A percentile compares a stretch with the other conserved stretches of the same genome.
Evolutionary conservation across 805 yeast species (phyloP).

Genomic region (Cyberlindnera mississippiensis): DNA sequence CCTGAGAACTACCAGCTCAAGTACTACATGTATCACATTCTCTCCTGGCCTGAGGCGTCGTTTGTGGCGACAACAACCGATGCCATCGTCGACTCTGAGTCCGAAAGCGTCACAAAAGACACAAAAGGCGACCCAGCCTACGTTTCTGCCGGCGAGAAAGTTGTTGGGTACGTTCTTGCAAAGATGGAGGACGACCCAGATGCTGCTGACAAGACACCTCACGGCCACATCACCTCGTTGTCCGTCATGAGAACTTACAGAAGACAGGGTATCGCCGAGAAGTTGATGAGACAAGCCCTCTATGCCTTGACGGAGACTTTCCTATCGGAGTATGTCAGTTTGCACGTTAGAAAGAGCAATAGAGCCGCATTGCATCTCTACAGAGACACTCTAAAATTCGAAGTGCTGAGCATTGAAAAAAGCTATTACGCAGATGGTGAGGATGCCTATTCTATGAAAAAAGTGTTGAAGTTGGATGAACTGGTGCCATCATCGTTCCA

Average conservation of each 20-base stretch:
- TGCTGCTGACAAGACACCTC: conserved; percentile 63
- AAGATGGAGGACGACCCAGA: conserved; percentile 95
- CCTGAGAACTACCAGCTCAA: conserved; percentile 94
- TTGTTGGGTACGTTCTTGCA: conserved; percentile 94
- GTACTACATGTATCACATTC: conserved; percentile 88
- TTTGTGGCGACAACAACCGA: conserved; percentile 78
- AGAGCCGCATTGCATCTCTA: conserved; percentile 92
- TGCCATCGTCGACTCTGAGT: conserved; percentile 20
- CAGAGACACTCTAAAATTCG: conserved; percentile 78
- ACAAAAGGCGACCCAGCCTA: conserved; percentile 61
- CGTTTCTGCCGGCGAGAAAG: conserved; percentile 63
- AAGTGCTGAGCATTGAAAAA: conserved; percentile 75
- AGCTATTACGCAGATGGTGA: conserved; percentile 97
- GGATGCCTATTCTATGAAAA: conserved; percentile 95
- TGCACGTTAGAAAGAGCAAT: conserved; percentile 92
- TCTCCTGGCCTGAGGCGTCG: conserved; percentile 97
- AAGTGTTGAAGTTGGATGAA: conserved; percentile 56
- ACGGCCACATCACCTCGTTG: conserved; percentile 91
- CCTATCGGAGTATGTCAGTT: conserved; percentile 75
- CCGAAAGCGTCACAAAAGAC: conserved; percentile 12
- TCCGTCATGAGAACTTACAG: conserved; percentile 95
- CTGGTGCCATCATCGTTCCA: conserved; percentile 56
- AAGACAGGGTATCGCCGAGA: conserved; percentile 92
- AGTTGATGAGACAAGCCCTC: conserved; percentile 79
- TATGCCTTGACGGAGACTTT: conserved; percentile 79